Evolutionary conservation across 177 flowering plant genomes (phyloP).

Genomic region (Vitis hybrid): DNA sequence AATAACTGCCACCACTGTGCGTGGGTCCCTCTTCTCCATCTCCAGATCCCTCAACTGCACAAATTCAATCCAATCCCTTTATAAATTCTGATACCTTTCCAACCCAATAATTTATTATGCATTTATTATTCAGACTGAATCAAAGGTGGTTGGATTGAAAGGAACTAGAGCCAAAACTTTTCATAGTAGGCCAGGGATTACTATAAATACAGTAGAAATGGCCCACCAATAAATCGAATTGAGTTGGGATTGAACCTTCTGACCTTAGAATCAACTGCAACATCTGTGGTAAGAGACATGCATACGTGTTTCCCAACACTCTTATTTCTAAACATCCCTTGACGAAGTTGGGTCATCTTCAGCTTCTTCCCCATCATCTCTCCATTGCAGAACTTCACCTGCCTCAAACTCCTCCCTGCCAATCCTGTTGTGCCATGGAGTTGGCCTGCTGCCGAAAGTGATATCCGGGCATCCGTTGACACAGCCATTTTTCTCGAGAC

Average conservation of each 20-base stretch:
- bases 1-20: constrained; percentile 74
- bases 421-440: constrained; percentile 28
- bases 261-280: constrained; percentile 61
- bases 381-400: constrained; percentile 51
- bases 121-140: neutral
- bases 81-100: too few relatives aligned
- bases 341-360: constrained; percentile 13
- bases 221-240: too few relatives aligned
- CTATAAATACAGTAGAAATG: too few relatives aligned
- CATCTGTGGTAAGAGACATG: constrained; percentile 52
- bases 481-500: constrained; percentile 42
- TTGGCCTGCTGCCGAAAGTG: constrained; percentile 43
- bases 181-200: too few relatives aligned
- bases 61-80: too few relatives aligned
- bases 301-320: constrained; percentile 22
- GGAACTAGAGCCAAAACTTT: neutral
- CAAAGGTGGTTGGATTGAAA: neutral
- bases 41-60: constrained; percentile 65
- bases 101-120: neutral
- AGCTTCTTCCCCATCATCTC: constrained; percentile 75
- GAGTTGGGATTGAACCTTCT: neutral
- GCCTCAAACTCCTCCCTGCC: constrained; percentile 29
- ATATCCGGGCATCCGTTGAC: constrained; percentile 46
- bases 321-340: constrained; percentile 2
- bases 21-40: constrained; percentile 61